These are phyloP conservation scores for Cryptococcus sp. DNA, from an alignment of 1,284 basidiomycete genomes.

Conservation along the genomic window DNA sequence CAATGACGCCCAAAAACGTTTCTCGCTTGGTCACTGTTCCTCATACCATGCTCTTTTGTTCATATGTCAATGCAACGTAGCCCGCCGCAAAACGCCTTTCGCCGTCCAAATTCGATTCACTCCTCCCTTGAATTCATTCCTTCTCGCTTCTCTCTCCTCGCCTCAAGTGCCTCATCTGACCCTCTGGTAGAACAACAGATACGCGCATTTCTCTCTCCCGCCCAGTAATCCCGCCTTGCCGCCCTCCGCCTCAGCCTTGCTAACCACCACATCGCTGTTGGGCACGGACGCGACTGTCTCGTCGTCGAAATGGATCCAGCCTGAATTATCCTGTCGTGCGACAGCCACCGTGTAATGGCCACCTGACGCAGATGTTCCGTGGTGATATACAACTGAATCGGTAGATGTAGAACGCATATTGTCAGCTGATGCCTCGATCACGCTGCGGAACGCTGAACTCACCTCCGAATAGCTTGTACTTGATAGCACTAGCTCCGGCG, in stretches of 20 bases:
- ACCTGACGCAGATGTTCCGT: conserved; percentile 84
- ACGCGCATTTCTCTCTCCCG: conserved; percentile 62
- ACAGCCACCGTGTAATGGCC: conserved; percentile 97
- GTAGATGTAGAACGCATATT: background rate
- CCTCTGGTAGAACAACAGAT: conserved; percentile 78
- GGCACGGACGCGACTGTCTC: conserved; percentile 73
- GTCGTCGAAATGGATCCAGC: conserved; percentile 94
- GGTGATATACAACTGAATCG: conserved; percentile 80
- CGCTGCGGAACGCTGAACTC: conserved; percentile 36
- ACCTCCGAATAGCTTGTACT: conserved; percentile 88
- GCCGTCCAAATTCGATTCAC: too few relatives aligned
- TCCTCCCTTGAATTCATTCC: too few relatives aligned
- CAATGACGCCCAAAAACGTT: too few relatives aligned
- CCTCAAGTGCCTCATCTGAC: conserved; percentile 21
- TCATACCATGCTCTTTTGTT: too few relatives aligned
- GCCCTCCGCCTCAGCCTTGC: conserved; percentile 45
- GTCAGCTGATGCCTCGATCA: conserved; percentile 3
- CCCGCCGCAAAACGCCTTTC: too few relatives aligned
- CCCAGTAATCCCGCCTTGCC: conserved; percentile 61
- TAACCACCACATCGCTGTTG: conserved; percentile 75
- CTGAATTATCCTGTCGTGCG: conserved; percentile 63
- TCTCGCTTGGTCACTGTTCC: too few relatives aligned
- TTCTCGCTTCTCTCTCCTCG: too few relatives aligned
- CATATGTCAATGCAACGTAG: too few relatives aligned
- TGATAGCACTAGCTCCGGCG: conserved; percentile 54